Base-by-base conservation (phyloP, 2,329 filamentous ascomycete genomes). In the Alternaria sp. region DNA sequence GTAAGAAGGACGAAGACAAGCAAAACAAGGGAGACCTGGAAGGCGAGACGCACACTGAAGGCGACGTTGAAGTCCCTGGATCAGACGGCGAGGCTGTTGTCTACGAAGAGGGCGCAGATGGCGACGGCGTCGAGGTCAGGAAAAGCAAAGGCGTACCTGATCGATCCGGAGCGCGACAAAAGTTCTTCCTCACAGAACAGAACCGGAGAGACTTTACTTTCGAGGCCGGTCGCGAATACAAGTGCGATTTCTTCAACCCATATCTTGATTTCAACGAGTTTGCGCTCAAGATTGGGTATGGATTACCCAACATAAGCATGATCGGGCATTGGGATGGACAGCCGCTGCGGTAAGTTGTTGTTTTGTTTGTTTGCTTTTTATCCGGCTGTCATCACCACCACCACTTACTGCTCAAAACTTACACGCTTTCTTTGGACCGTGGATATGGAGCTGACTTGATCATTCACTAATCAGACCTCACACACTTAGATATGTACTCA, bases 191-290 rank as follows among this genome's bases (percentile, higher is more conserved):
- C 54, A 80, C 81, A 4, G 81, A 86, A 68, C 75, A 77, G 23
- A 82, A 84, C 56, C 78, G 87, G 63, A 82, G 82, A 62, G 75
- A 77, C 2, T 90, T 89, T 71, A 80, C 78, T 10, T 90, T 90
- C 72, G 86, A 89, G 69, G 80, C 80, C 49, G 88, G 86, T 0
- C 80, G 86, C 62, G 78, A 82, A 56, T 90, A 90, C 77, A 78
- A 82, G 59, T 84, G 82, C 63, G 88, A 91, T 74, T 98, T 99
- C 77, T 96, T 89, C 78, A 98, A 98, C 75, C 90, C 91, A 2
- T 97, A 96, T 78, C 78, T 99, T 44, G 92, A 96, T 77, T 97
- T 98, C 75, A 90, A 88, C 71, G 85, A 89, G 66, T 88, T 94
- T 69, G 83, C 89, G 28, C 78, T 95, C 23, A 83, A 86, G 62